These are phyloP conservation scores for Globisporangium nodosum DNA, from an alignment of 352 stramenopile species.

Conservation along the genomic window DNA sequence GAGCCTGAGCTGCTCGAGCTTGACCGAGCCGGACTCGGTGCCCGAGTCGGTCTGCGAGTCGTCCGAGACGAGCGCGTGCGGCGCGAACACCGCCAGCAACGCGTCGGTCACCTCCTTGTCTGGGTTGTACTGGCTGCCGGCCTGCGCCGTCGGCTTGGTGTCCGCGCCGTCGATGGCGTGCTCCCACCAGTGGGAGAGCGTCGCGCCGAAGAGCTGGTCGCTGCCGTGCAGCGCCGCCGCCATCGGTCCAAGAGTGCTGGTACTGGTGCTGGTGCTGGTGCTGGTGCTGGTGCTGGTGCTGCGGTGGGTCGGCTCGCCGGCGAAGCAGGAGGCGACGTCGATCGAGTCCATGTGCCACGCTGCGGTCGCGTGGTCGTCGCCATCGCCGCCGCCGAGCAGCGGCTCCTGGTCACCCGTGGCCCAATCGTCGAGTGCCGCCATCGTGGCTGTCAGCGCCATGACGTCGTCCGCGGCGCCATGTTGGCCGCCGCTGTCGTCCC, in stretches of 20 bases:
- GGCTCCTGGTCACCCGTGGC: slow-evolving; percentile 13
- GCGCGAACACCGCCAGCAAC: slow-evolving; percentile 19
- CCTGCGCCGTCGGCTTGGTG: background rate
- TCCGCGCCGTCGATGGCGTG: background rate
- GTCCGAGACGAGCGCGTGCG: slow-evolving; percentile 19
- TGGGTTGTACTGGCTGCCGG: background rate
- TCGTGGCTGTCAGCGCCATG: background rate
- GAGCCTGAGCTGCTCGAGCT: slow-evolving; percentile 1
- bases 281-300: background rate
- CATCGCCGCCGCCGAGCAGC: slow-evolving; percentile 9
- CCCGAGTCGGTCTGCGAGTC: slow-evolving; percentile 24
- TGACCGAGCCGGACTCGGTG: slow-evolving; percentile 7
- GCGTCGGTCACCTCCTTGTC: slow-evolving; percentile 21
- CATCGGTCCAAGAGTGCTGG: background rate
- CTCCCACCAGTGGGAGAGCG: slow-evolving; percentile 8
- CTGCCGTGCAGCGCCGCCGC: background rate
- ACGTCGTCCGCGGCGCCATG: slow-evolving; percentile 12
- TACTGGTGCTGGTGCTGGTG: background rate
- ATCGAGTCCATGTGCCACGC: slow-evolving; percentile 28
- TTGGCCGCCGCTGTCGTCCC: background rate
- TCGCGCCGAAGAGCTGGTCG: slow-evolving; percentile 7
- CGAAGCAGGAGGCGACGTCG: slow-evolving; percentile 13
- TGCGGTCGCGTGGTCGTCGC: slow-evolving; percentile 20
- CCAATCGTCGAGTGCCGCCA: slow-evolving; percentile 22
- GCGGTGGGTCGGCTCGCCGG: slow-evolving; percentile 10